These are phyloP conservation scores for Trichoderma koningii DNA, from an alignment of 2,329 filamentous ascomycete species.

Conservation along the genomic window DNA sequence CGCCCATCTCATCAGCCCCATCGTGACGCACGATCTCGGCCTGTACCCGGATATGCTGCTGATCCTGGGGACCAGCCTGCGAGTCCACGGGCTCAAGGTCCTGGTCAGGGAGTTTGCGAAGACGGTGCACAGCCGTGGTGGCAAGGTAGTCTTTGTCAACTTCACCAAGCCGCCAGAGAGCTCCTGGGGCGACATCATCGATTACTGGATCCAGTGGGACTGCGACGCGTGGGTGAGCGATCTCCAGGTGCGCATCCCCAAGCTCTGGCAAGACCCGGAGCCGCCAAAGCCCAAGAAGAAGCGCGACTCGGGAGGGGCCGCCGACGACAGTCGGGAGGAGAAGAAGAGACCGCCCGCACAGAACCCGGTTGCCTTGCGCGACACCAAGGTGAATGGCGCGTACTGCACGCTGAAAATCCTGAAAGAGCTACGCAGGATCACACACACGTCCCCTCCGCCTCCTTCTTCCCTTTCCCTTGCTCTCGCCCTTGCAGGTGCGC, in stretches of 20 bases:
- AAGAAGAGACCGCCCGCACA: constrained; percentile 40
- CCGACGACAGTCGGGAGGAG: constrained; percentile 35
- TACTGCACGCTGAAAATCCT: constrained; percentile 49
- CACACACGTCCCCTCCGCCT: constrained; percentile 30
- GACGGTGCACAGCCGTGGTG: constrained; percentile 66
- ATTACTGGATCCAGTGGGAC: constrained; percentile 75
- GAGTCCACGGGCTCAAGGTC: constrained; percentile 70
- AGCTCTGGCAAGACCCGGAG: constrained; percentile 59
- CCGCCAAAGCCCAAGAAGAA: constrained; percentile 47
- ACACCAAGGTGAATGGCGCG: constrained; percentile 50
- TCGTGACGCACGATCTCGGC: constrained; percentile 67
- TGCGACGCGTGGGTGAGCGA: constrained; percentile 73
- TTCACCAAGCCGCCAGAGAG: constrained; percentile 72
- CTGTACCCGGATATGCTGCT: constrained; percentile 67
- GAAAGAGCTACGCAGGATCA: constrained; percentile 43
- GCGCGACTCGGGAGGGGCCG: constrained; percentile 37
- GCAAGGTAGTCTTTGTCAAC: constrained; percentile 73
- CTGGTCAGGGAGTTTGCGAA: constrained; percentile 73
- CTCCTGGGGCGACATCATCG: constrained; percentile 71
- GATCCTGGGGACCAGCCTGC: constrained; percentile 70
- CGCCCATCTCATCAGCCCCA: constrained; percentile 66
- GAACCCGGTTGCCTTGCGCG: constrained; percentile 48
- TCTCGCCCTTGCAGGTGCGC: not conserved
- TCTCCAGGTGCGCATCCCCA: constrained; percentile 59
- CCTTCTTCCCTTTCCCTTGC: not conserved